These are phyloP conservation scores for Silene uniflora DNA, from an alignment of 148 eudicot genomes.

Conservation along the genomic window DNA sequence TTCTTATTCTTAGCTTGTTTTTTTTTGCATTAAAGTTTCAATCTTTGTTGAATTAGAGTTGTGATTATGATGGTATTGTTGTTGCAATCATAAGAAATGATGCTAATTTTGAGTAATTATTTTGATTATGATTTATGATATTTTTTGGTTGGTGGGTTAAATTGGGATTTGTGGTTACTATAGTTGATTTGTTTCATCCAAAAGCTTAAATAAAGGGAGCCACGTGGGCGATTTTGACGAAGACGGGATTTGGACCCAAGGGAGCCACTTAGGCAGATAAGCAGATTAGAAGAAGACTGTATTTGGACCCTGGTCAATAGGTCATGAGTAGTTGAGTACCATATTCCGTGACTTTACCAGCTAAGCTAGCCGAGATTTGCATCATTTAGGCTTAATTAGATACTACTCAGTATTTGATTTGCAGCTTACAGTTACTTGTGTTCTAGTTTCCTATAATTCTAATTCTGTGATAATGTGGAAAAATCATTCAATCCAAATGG, in stretches of 20 bases:
- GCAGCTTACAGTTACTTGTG: neutral
- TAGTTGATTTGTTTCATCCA: neutral
- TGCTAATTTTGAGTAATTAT: neutral
- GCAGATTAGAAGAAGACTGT: too few relatives aligned
- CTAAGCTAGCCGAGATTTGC: too few relatives aligned
- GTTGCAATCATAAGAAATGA: neutral
- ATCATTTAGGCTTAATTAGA: neutral
- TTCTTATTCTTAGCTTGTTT: too few relatives aligned
- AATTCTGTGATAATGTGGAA: neutral
- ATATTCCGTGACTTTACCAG: too few relatives aligned
- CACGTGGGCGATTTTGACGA: too few relatives aligned
- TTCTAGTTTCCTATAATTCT: neutral
- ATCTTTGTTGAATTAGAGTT: constrained; percentile 1
- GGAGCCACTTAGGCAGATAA: too few relatives aligned
- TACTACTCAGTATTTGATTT: neutral
- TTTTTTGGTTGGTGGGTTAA: neutral
- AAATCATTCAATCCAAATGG: neutral
- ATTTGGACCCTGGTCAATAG: too few relatives aligned
- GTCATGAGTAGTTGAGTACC: too few relatives aligned
- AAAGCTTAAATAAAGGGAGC: too few relatives aligned
- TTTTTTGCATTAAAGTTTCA: too few relatives aligned
- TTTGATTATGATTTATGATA: too few relatives aligned
- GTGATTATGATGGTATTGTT: neutral
- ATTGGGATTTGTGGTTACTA: neutral
- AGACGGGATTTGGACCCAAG: too few relatives aligned